Evolutionary conservation across 2,329 filamentous ascomycete genomes (phyloP), one percentile per base, ranked within the genome.

Genomic region (Dactylellina haptotyla): DNA sequence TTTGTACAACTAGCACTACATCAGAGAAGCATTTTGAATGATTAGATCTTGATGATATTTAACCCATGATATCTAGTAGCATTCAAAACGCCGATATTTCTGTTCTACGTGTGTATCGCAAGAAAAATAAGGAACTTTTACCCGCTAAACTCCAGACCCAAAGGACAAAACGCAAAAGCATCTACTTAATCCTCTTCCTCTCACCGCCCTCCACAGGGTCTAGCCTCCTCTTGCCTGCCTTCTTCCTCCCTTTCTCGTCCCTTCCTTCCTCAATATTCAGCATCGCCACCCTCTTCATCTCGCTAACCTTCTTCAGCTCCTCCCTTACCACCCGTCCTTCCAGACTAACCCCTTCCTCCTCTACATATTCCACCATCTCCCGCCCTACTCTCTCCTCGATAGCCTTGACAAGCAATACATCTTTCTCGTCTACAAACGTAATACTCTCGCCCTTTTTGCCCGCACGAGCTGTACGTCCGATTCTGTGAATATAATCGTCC

Each of bases 401-500:
- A 0, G 91, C 92, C 63, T 94, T 84, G n/a, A 98, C 87, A 5
- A 98, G 85, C 78, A 93, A 88, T 0, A 98, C 93, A 81, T 99
- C 95, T 67, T 94, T 86, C 84, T 98, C 94, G 1, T 95, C 94
- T 1, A 99, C 90, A 77, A 99, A 87, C 1, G 92, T 96, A 14
- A 97, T 88, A 3, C 90, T 88, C 76, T 93, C 89, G 78, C 95
- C 95, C 59, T 85, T 85, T 46, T 93, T 87, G 0, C 95, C 95
- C 0, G 95, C 95, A 86, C 95, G 89, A 2, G 95, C 95, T 10
- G 95, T 99, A 82, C 95, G 90, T 80, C 95, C 95, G 56, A 97
- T 94, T 10, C 95, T 88, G 83, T 99, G 95, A 76, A 99, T 95
- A 81, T 99, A 99, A 81, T 97, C 94, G 80, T 97, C 93, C 2